These are phyloP conservation scores for Termitomyces eurrhizus DNA, from an alignment of 768 basidiomycete genomes.

Conservation along the genomic window DNA sequence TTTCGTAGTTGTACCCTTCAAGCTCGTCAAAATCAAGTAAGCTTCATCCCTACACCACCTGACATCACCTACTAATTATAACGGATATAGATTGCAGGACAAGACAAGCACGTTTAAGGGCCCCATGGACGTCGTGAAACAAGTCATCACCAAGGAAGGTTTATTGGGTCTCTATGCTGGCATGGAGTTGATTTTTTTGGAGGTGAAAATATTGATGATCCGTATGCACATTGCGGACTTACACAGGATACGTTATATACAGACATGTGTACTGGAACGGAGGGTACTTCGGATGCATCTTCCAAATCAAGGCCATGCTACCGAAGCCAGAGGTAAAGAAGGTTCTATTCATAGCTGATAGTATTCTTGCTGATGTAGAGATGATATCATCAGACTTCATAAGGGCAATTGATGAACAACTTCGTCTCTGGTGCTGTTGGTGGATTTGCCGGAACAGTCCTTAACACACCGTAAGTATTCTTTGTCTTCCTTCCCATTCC, in stretches of 20 bases:
- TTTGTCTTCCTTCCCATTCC: background rate
- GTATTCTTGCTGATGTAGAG: background rate
- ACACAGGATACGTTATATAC: constrained; percentile 3
- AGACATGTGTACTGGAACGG: constrained; percentile 92
- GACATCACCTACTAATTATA: background rate
- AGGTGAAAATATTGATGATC: constrained; percentile 44
- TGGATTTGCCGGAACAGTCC: constrained; percentile 81
- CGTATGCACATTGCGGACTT: background rate
- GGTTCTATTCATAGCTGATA: background rate
- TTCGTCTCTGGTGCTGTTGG: constrained; percentile 89
- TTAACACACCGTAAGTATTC: constrained; percentile 86
- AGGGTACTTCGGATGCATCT: constrained; percentile 93
- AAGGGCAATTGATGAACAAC: constrained; percentile 81
- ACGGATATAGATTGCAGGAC: constrained; percentile 70
- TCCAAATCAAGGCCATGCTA: constrained; percentile 73
- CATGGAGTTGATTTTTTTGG: constrained; percentile 98
- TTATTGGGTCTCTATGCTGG: constrained; percentile 85
- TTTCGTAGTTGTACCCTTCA: constrained; percentile 94
- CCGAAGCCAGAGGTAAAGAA: constrained; percentile 75
- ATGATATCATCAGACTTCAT: constrained; percentile 42
- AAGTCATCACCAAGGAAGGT: constrained; percentile 75
- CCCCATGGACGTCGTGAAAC: constrained; percentile 86
- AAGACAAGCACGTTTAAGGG: constrained; percentile 88
- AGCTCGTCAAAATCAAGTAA: constrained; percentile 87
- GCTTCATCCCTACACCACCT: constrained; percentile 3